Base-by-base conservation (phyloP, 768 basidiomycete species). In the Leucosporidium yakuticum region DNA sequence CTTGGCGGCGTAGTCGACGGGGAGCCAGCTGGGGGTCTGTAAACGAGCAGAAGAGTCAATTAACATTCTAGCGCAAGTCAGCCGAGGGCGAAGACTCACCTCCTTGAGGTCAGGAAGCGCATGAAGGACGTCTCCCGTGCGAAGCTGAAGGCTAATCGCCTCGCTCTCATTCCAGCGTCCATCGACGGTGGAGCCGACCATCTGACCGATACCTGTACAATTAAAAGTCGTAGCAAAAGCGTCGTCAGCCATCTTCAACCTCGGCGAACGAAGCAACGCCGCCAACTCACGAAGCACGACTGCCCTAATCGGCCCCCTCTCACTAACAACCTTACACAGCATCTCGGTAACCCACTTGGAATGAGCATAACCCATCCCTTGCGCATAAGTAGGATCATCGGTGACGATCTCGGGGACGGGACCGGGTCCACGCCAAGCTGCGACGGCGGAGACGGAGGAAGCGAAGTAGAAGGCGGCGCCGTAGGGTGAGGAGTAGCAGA, bases 261-360 rank as follows among this genome's bases (percentile, higher is more conserved):
- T n/a, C n/a, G n/a, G n/a, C n/a, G n/a, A n/a, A n/a, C n/a, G n/a
- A n/a, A n/a, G n/a, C n/a, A n/a, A n/a, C n/a, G n/a, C n/a, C n/a
- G n/a, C n/a, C n/a, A n/a, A 25, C 60, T 27, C 31, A 60, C 84
- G 77, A 66, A 83, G 65, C 1, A 81, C 79, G 21, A 78, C 80
- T 25, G 80, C 79, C 20, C 76, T 70, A 1, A 80, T 69, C 0
- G 73, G 70, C 2, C 71, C 75, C 15, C 68, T 63, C 56, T 74
- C 74, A 4, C 79, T 78, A 7, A 81, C 83, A n/a, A 79, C 74
- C 72, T 84, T 80, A 67, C 81, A 81, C 2, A 85, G 56, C 74
- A 83, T 84, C 78, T 84, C 85, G 0, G 80, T 80, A 1, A 85
- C 82, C 83, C 84, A 85, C 74, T 85, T 85, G 68, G 77, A 78